Evolutionary conservation across 192 early-diverging fungal species (phyloP).

Genomic region (Linnemannia hyalina): DNA sequence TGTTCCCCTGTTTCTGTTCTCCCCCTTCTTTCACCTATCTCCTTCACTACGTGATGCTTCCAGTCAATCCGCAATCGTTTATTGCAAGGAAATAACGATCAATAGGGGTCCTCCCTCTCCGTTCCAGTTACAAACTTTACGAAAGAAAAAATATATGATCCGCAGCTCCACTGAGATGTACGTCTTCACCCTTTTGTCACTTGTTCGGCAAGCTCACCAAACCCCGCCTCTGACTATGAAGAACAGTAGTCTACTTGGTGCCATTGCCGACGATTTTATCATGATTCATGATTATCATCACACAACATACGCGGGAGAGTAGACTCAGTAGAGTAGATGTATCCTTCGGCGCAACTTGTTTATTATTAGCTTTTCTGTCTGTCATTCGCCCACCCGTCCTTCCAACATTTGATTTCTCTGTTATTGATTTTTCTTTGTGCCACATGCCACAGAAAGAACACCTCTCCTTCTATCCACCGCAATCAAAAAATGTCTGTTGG

Average conservation of each 20-base stretch:
- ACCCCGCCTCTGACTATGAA: not conserved
- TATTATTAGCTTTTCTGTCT: no score
- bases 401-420: no score
- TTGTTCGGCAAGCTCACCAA: not conserved
- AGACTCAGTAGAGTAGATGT: no score
- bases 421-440: not conserved
- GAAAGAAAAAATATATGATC: not conserved
- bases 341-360: no score
- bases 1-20: not conserved
- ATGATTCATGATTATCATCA: no score
- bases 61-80: not conserved
- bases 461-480: not conserved
- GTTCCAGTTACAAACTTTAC: not conserved
- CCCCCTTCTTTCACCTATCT: not conserved
- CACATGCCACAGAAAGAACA: not conserved
- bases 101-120: not conserved
- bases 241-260: no score
- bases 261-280: no score
- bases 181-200: not conserved
- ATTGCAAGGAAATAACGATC: conserved; percentile 1
- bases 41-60: not conserved
- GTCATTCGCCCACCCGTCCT: no score
- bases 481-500: not conserved
- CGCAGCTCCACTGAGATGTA: not conserved
- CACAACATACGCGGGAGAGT: no score